Percentiles rank a stretch among this genome's conserved stretches.
Evolutionary conservation across 2,329 filamentous ascomycete species (phyloP).

Genomic region (Botryotinia narcissicola): DNA sequence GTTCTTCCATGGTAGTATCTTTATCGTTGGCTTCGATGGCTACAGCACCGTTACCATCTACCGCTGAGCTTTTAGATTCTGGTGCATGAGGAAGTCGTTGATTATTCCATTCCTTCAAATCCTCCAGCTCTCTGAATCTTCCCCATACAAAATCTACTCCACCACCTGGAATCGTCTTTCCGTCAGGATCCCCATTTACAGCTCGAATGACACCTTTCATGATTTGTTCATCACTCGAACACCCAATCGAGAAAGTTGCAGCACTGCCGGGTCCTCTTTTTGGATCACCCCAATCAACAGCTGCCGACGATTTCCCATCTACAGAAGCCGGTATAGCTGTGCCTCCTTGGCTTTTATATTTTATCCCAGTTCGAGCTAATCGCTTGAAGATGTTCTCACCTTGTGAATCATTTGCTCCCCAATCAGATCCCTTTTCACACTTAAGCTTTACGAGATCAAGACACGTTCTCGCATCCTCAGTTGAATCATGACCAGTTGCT

Average conservation of each 20-base stretch:
- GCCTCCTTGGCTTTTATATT: constrained; percentile 61
- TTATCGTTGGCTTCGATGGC: not conserved
- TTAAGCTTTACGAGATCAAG: constrained; percentile 94
- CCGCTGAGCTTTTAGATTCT: not conserved
- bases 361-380: constrained; percentile 61
- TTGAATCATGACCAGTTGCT: constrained; percentile 68
- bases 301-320: constrained; percentile 62
- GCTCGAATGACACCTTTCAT: constrained; percentile 55
- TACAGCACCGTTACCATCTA: not conserved
- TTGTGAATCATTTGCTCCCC: constrained; percentile 76
- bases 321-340: constrained; percentile 53
- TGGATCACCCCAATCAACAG: constrained; percentile 89
- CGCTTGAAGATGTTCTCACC: constrained; percentile 89
- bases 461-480: constrained; percentile 88
- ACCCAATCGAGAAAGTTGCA: constrained; percentile 56
- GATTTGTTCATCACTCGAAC: constrained; percentile 59
- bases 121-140: constrained; percentile 63
- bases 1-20: not conserved
- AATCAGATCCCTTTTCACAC: constrained; percentile 85
- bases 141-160: constrained; percentile 67
- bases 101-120: constrained; percentile 64
- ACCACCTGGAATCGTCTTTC: constrained; percentile 54
- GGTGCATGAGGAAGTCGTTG: constrained; percentile 41
- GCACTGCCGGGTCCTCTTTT: constrained; percentile 56
- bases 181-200: constrained; percentile 56